These are phyloP conservation scores for Cucurbita moschata DNA, from an alignment of 306 rosid genomes.

Conservation along the genomic window DNA sequence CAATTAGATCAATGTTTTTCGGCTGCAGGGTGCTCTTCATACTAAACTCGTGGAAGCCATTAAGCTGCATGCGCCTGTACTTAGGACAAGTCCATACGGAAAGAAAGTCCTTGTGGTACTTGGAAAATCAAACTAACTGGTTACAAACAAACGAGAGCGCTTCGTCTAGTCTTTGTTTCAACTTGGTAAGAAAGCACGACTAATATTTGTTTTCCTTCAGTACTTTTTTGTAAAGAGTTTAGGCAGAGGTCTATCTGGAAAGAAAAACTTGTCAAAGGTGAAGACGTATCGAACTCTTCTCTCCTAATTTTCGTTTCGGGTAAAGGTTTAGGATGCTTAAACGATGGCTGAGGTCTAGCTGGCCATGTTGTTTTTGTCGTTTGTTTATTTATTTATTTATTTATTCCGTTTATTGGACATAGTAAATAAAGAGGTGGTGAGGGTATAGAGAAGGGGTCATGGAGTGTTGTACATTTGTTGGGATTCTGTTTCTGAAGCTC, in stretches of 20 bases:
- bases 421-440: conserved; percentile 6
- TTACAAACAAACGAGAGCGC: background rate
- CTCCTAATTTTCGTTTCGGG: background rate
- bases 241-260: background rate
- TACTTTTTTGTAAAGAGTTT: background rate
- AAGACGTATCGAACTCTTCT: background rate
- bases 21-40: conserved; percentile 25
- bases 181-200: background rate
- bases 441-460: background rate
- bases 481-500: conserved; percentile 3
- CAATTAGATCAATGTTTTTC: background rate
- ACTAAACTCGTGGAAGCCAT: conserved; percentile 28
- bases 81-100: conserved; percentile 37
- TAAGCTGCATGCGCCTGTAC: conserved; percentile 23
- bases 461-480: conserved; percentile 4
- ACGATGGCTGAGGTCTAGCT: background rate
- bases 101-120: conserved; percentile 31
- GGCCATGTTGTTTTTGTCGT: background rate
- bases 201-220: background rate
- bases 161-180: background rate
- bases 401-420: background rate
- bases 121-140: conserved; percentile 17
- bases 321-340: background rate
- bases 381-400: background rate
- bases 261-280: background rate